Conservation (phyloP, 495 filamentous ascomycete species). For the Podospora australis region DNA sequence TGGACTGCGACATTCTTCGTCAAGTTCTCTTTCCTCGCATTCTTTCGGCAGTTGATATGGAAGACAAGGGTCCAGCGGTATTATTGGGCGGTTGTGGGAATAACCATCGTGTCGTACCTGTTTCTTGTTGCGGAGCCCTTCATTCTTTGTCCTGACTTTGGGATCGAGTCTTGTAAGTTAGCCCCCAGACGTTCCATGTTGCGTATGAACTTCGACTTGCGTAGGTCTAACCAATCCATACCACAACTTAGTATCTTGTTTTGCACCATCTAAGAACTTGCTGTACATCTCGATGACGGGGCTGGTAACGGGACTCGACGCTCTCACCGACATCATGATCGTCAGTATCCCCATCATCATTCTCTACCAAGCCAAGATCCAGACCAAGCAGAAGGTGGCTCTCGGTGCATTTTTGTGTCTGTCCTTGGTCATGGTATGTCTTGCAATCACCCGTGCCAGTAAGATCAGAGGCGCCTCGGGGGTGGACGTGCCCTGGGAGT, state of each 20-base stretch:
- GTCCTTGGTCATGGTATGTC: slow-evolving; percentile 15
- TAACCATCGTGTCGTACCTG: slow-evolving; percentile 12
- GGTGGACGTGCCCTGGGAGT: slow-evolving; percentile 13
- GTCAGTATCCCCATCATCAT: slow-evolving; percentile 16
- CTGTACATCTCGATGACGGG: slow-evolving; percentile 1
- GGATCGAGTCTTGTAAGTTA: slow-evolving; percentile 7
- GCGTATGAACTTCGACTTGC: background rate
- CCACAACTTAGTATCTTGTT: slow-evolving; percentile 6
- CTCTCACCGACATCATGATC: slow-evolving; percentile 15
- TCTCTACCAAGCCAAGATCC: slow-evolving; percentile 6
- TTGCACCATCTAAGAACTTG: slow-evolving; percentile 1
- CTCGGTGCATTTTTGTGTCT: slow-evolving; percentile 12
- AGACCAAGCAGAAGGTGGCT: slow-evolving; percentile 12
- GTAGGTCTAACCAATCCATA: background rate
- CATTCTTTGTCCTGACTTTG: slow-evolving; percentile 15
- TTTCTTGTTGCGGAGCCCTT: slow-evolving; percentile 12
- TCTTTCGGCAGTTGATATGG: slow-evolving; percentile 15
- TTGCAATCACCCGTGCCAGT: slow-evolving; percentile 7
- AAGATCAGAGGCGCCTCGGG: slow-evolving; percentile 7
- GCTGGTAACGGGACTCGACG: slow-evolving; percentile 11
- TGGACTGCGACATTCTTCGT: slow-evolving; percentile 16
- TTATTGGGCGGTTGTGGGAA: slow-evolving; percentile 12
- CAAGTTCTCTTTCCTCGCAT: slow-evolving; percentile 17
- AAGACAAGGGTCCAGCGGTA: slow-evolving; percentile 11
- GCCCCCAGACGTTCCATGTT: background rate